Conservation (phyloP, 139 green algal genomes). For the Tetradesmus lagerheimii region DNA sequence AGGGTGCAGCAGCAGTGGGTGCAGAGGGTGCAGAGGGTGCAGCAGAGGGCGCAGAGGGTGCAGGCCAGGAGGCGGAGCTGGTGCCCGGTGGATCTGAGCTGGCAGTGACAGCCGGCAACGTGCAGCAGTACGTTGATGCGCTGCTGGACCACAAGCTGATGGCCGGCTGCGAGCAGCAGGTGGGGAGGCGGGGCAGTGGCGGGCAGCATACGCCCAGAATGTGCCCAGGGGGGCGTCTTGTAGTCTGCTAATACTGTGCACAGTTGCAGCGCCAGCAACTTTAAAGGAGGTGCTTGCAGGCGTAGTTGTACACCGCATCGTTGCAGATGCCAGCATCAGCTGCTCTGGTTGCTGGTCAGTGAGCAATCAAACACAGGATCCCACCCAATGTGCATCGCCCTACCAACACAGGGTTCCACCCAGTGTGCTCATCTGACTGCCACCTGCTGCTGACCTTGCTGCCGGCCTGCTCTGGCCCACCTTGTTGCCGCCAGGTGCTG, state of each 20-base stretch:
- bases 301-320: no score
- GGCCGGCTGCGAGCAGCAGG: not conserved
- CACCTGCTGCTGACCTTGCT: not conserved
- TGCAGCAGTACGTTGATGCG: not conserved
- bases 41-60: not conserved
- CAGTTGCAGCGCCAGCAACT: no score
- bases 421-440: no score
- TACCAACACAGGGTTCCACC: no score
- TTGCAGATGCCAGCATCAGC: no score
- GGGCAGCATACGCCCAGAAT: no score
- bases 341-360: no score
- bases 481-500: not conserved
- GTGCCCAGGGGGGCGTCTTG: no score
- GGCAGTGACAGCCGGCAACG: not conserved
- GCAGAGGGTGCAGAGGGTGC: not conserved
- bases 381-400: no score
- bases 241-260: no score
- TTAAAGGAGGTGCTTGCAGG: no score
- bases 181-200: not conserved
- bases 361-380: no score
- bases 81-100: not conserved
- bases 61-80: not conserved
- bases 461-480: not conserved
- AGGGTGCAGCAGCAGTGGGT: not conserved
- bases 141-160: slow-evolving; percentile 12